A percentile compares a stretch with the other conserved stretches of the same genome.
Conservation (phyloP, 2,329 filamentous ascomycete species). For the Cladophialophora yegresii region DNA sequence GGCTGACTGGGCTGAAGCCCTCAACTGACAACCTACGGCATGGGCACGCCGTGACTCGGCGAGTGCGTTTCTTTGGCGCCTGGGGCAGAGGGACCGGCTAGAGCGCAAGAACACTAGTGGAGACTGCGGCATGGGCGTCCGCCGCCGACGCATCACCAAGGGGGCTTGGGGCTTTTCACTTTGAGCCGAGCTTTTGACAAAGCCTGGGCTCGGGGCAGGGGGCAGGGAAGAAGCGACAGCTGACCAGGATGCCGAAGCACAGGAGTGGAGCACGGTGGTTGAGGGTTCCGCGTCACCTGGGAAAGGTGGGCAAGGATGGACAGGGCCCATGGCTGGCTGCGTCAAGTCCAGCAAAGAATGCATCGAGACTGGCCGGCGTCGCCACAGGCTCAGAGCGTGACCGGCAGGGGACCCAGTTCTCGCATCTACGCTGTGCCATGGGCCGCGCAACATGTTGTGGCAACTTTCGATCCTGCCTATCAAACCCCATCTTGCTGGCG, state of each 20-base stretch:
- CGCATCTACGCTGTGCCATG: slow-evolving; percentile 2
- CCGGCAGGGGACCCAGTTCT: slow-evolving; percentile 8
- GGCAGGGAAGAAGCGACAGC: slow-evolving; percentile 24
- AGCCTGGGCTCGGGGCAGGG: slow-evolving; percentile 19
- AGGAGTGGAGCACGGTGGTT: slow-evolving; percentile 31
- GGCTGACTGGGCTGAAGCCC: slow-evolving; percentile 16
- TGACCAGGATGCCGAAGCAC: slow-evolving; percentile 23
- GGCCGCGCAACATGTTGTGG: slow-evolving; percentile 29
- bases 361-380: slow-evolving; percentile 20
- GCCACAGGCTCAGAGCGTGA: slow-evolving; percentile 1
- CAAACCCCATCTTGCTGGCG: slow-evolving; percentile 9
- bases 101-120: background rate
- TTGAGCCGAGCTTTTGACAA: background rate
- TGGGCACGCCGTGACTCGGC: slow-evolving; percentile 15
- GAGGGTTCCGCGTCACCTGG: slow-evolving; percentile 30
- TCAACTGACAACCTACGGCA: background rate
- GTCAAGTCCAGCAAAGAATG: slow-evolving; percentile 26
- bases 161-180: background rate
- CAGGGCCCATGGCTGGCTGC: slow-evolving; percentile 1
- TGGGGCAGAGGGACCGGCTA: background rate
- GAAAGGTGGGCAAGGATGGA: background rate
- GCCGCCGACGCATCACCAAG: background rate
- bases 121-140: background rate
- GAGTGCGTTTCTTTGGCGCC: slow-evolving; percentile 5
- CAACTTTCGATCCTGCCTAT: slow-evolving; percentile 17